phyloP scores from a whole-genome alignment of 345 rosid genomes.

The Moringa oleifera region DNA sequence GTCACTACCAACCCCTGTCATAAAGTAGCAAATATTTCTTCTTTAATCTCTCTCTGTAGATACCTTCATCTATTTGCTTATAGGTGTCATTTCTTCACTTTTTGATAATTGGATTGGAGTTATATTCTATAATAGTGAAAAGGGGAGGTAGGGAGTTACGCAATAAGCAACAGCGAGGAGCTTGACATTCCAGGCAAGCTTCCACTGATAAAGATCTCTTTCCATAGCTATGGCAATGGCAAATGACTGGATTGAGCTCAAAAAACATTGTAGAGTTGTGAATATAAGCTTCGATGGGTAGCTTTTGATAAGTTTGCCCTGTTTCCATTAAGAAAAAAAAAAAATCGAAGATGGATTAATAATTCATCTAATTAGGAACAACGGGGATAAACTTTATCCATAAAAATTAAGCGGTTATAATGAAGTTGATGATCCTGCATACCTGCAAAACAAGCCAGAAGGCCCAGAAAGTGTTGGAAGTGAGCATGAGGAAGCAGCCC shows the following conservation, averaged over 20 bases:
- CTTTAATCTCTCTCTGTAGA: no score
- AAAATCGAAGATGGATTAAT: no score
- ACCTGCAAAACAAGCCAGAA: conserved; percentile 88
- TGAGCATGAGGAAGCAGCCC: conserved; percentile 80
- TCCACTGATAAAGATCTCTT: conserved; percentile 72
- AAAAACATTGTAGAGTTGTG: conserved; percentile 67
- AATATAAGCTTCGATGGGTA: conserved; percentile 87
- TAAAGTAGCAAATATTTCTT: no score
- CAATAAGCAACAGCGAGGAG: conserved; percentile 78
- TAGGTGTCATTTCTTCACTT: not conserved
- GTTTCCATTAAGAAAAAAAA: no score
- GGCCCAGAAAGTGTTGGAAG: conserved; percentile 62
- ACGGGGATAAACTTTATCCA: no score
- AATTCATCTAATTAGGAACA: no score
- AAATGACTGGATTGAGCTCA: conserved; percentile 73
- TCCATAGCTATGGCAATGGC: conserved; percentile 68
- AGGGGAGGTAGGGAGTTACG: conserved; percentile 32
- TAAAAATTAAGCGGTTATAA: no score
- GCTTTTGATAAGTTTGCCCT: conserved; percentile 45
- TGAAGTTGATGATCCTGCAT: no score
- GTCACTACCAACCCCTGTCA: conserved; percentile 86
- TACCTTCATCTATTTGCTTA: no score
- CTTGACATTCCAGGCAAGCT: conserved; percentile 71
- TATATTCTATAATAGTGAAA: not conserved
- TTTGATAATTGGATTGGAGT: not conserved